Evolutionary conservation across 352 stramenopile genomes (phyloP), one percentile per base, ranked within the genome.

Genomic region (Phytophthora fragariaefolia): DNA sequence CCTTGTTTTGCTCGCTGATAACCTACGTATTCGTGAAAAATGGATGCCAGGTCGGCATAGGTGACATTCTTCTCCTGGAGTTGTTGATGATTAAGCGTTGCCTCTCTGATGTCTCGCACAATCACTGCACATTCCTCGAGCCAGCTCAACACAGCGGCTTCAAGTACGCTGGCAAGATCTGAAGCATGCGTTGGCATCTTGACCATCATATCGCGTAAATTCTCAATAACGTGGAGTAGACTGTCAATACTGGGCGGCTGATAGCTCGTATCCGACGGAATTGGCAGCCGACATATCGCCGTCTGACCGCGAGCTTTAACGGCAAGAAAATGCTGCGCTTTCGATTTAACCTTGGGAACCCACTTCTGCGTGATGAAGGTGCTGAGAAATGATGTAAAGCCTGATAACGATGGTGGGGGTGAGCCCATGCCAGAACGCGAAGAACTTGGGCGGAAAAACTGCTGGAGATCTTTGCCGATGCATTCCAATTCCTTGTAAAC

Each of bases 201-300:
- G 4, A 67, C 46, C 73, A 93, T 91, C 82, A 95, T 93, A 4
- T 79, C 71, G 34, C 83, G 77, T 1, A 91, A 73, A 52, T 86
- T 82, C 15, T 85, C 72, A 6, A 85, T 74, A 12, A 93, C 84
- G 53, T 88, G 86, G 2, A 95, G 68, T 56, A 95, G 67, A 58
- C 76, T 91, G 50, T 95, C 85, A 51, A 93, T 85, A 46, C 79
- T 93, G 6, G 83, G 82, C 3, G 82, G 85, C 58, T 92, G 83
- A 34, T 90, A 93, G 6, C 80, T 90, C 3, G 85, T 93, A 46
- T 93, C 85, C 0, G 82, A 89, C 1, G 84, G 84, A 48, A 90
- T 76, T 1, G 84, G 76, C 3, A 91, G 66, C 0, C 77, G 84
- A 18, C 74, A 85, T 1, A 64, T 75, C n/a, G 62, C 74, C 17